Evolutionary conservation across 176 grass and related monocot genomes (phyloP), one percentile per base, ranked within the genome.

Genomic region (Leersia perrieri): DNA sequence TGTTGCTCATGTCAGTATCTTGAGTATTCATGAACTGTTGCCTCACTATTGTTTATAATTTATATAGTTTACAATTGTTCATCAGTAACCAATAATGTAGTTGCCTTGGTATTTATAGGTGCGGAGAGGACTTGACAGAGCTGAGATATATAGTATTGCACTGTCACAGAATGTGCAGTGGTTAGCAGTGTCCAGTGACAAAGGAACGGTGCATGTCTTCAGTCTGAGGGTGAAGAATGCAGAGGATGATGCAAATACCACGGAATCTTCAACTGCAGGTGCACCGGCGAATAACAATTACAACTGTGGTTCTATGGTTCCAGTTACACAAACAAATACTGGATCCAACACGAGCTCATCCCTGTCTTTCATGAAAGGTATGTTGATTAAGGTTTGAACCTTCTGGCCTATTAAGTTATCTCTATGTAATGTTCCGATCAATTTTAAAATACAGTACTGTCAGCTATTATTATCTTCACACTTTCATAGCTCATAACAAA

Each of bases 121-220:
- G 66, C 81, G 95, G 16, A 92, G 92, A 89, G 92, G 92, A 51
- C 55, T 79, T 45, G 95, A 92, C 18, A 83, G 38, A 62, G 95
- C 95, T 60, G 92, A 92, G 12, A 89, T 94, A 85, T 68, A 92
- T 47, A 89, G 88, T 86, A 92, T 98, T 65, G 88, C 90, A 26
- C 66, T 98, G 36, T 98, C 92, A 23, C 74, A 5, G 63, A 64
- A 94, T 1, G 3, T 91, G 72, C 69, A 89, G 83, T 94, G 92
- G 92, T 35, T 98, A 64, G 92, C 90, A 33, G 92, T 88, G 16
- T 94, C 88, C 15, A 94, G 92, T 40, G 90, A 91, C 77, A 98
- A 86, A 84, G 90, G 89, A 71, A 94, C 92, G 11, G 72, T 98
- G 34, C 92, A 98, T 83, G 80, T 94, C 23, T 98, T 98, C 66